Evolutionary conservation across 495 filamentous ascomycete species (phyloP).

Genomic region (Penicillium mononematosum): DNA sequence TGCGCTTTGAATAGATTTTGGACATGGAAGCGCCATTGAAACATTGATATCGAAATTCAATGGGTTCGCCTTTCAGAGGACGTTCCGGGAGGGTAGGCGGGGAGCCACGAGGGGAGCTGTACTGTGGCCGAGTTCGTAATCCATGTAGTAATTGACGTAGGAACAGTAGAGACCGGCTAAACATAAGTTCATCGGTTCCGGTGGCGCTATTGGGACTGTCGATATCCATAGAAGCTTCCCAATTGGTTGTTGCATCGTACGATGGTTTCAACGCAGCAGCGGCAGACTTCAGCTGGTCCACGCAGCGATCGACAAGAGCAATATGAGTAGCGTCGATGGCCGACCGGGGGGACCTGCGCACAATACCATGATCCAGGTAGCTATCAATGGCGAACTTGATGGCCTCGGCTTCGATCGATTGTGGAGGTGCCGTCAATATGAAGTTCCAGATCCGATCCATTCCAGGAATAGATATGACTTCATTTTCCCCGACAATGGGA

Average conservation of each 20-base stretch:
- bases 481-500: conserved; percentile 39
- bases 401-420: conserved; percentile 65
- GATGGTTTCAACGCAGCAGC: conserved; percentile 58
- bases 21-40: conserved; percentile 60
- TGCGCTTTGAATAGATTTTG: conserved; percentile 56
- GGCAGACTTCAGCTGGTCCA: conserved; percentile 69
- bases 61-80: conserved; percentile 53
- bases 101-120: conserved; percentile 46
- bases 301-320: conserved; percentile 71
- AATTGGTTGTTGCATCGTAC: conserved; percentile 38
- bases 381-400: conserved; percentile 69
- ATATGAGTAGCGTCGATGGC: conserved; percentile 71
- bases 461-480: conserved; percentile 55
- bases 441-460: conserved; percentile 83
- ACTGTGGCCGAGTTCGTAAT: conserved; percentile 52
- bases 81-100: conserved; percentile 42
- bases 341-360: conserved; percentile 41
- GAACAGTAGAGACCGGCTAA: conserved; percentile 63
- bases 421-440: conserved; percentile 66
- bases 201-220: conserved; percentile 44
- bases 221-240: conserved; percentile 50
- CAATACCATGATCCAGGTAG: conserved; percentile 61
- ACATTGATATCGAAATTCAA: conserved; percentile 70
- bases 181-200: conserved; percentile 56
- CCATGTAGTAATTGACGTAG: conserved; percentile 57